phyloP scores from a whole-genome alignment of 257 asterid genomes.

The Fraxinus quadrangulata region DNA sequence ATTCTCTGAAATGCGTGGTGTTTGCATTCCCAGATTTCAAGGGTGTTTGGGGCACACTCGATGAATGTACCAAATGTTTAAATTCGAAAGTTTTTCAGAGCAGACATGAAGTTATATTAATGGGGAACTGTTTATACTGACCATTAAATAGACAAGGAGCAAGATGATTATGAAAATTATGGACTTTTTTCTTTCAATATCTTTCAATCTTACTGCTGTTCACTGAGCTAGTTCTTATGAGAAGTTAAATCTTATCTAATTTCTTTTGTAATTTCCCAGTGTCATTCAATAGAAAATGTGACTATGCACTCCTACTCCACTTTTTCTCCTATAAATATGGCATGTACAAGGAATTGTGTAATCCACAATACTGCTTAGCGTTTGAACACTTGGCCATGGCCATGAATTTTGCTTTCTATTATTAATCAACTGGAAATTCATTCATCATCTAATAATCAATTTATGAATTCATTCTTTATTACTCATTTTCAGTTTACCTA shows the following conservation, averaged over 20 bases:
- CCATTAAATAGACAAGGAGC: background rate
- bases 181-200: background rate
- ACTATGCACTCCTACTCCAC: background rate
- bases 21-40: background rate
- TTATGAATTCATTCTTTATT: background rate
- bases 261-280: background rate
- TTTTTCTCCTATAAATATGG: background rate
- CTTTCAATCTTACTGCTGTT: background rate
- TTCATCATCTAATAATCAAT: conserved; percentile 3
- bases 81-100: background rate
- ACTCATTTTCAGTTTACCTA: conserved; percentile 13
- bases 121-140: background rate
- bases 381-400: background rate
- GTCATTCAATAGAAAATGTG: background rate
- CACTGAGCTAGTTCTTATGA: background rate
- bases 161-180: background rate
- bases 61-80: background rate
- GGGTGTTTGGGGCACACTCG: background rate
- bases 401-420: conserved; percentile 6
- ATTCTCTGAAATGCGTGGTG: background rate
- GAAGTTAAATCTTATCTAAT: background rate
- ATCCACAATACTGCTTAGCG: background rate
- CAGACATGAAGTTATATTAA: background rate
- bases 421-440: conserved; percentile 12
- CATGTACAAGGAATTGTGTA: background rate